Evolutionary conservation across 1,139 yeast genomes (phyloP).

Genomic region (Kodamaea plutei): DNA sequence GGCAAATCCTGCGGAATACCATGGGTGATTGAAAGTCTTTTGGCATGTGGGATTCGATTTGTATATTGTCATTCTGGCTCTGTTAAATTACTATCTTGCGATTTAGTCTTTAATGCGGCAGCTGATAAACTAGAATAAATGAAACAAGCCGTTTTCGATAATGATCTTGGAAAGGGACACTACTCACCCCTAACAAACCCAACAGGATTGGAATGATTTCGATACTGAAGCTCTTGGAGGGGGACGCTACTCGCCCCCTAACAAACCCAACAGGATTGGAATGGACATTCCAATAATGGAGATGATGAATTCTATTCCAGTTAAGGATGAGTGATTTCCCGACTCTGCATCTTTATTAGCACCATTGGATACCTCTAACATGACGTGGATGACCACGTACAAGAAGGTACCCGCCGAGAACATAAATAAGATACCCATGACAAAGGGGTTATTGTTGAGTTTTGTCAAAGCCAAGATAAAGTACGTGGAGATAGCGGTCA

Average conservation of each 20-base stretch:
- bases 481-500: conserved; percentile 48
- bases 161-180: no score
- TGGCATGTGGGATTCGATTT: no score
- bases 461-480: conserved; percentile 29
- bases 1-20: no score
- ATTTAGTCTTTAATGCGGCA: no score
- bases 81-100: no score
- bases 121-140: no score
- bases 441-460: conserved; percentile 27
- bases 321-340: no score
- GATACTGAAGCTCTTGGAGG: no score
- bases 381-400: conserved; percentile 64
- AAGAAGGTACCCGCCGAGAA: conserved; percentile 74
- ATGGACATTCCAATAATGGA: conserved; percentile 19
- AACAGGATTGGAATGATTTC: conserved; percentile 4
- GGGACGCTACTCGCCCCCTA: conserved; percentile 14
- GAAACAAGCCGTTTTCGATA: not conserved
- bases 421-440: conserved; percentile 50
- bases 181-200: conserved; percentile 13
- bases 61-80: no score
- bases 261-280: conserved; percentile 15
- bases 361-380: conserved; percentile 33
- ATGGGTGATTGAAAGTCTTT: no score
- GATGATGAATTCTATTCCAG: conserved; percentile 11
- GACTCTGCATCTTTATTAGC: not conserved